Base-by-base conservation (phyloP, 768 basidiomycete species). In the Mycena venus region DNA sequence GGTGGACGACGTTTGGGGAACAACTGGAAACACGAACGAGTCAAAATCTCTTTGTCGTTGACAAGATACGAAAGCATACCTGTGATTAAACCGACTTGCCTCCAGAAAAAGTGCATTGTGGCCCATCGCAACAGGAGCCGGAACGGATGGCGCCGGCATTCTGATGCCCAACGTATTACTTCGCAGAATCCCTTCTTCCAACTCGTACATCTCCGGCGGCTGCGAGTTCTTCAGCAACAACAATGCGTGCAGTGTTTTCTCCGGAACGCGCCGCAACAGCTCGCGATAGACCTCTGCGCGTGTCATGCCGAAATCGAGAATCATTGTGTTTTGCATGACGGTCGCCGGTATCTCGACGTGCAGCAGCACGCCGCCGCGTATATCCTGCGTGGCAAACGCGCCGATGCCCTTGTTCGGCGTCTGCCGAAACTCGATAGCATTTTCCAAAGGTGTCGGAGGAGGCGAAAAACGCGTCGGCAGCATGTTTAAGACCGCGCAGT, bases 11-110 rank as follows among this genome's bases (percentile, higher is more conserved):
- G 56, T 76, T 76, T 12, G 75, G 75, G 11, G 75, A 61, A 47
- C 75, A 76, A 61, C 75, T 74, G 32, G 29, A 58, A 7, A 51
- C 10, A 53, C 36, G 38, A 27, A 34, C 9, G 8, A n/a, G n/a
- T 42, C 34, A 47, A 56, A 47, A n/a, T 31, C 21, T n/a, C 29
- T 40, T 42, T 25, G 17, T 3, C 25, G 21, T 2, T 17, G 49
- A 23, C 8, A 23, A n/a, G 21, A 29, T n/a, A n/a, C n/a, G 12
- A 10, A 58, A 21, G 25, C 36, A 27, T 67, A 76, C 75, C 75
- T 73, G 60, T 76, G 75, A 59, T 76, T 76, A 12, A 76, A 58
- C 9, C 70, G 60, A 60, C 75, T 76, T 2, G 72, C 47, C 40
- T 71, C 27, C 9, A 76, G 40, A 19, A 76, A 76, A 29, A 76